Evolutionary conservation across 345 rosid species (phyloP), one percentile per base, ranked within the genome.

Genomic region (Trapa bicornis): DNA sequence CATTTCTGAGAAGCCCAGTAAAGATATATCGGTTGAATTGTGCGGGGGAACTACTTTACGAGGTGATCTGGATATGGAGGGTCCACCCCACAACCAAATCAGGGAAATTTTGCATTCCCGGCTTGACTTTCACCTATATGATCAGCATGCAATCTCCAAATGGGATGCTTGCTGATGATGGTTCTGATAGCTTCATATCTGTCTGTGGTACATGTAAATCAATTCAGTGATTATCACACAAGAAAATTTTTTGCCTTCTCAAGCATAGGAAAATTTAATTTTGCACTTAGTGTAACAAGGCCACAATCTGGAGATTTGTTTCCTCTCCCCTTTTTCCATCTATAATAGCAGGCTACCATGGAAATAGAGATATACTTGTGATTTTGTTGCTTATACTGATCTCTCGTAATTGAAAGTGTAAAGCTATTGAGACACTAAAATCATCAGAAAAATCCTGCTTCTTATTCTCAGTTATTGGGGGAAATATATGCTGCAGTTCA

Each of bases 131-230:
- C 22, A 61, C 63, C 61, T 37, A 50, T 42, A 54, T 12, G 7
- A 66, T 73, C 77, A 75, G 33, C 73, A 69, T 62, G 68, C 57
- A 42, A 65, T 63, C 77, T 81, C 77, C 70, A 74, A 81, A 68
- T 74, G 78, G 78, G 83, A 79, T 57, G 80, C 74, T 33, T 74
- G 72, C 63, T 77, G 77, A 80, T 39, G 38, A 62, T 52, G 43
- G 45, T 68, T 47, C 0, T 56, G 14, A 39, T 29, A 35, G 56
- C 10, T 38, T 47, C 71, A 58, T 58, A 54, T 57, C 42, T 16
- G 54, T 50, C 5, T 10, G 6, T 50, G 57, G 37, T 67, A 37
- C 32, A 43, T 37, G 12, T 68, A 41, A 15, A 62, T 42, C 0
- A 0, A 4, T 61, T 47, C 12, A 58, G 63, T 9, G 45, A 50